These are phyloP conservation scores for Exobasidium rhododendri DNA, from an alignment of 1,284 basidiomycete species.

Conservation along the genomic window DNA sequence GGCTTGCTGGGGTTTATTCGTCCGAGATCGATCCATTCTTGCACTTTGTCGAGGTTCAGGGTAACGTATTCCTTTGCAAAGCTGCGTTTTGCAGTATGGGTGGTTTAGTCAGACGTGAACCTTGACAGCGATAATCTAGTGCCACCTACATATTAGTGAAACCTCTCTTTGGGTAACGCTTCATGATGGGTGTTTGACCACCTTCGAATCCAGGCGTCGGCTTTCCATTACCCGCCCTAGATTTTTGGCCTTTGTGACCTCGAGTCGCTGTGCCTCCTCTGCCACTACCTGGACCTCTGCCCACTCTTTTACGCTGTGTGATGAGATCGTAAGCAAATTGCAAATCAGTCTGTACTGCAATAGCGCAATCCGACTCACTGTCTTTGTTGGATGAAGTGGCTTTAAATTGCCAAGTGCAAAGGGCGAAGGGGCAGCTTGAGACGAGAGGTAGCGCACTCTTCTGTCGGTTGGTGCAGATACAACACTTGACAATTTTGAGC, in stretches of 20 bases:
- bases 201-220: conserved; percentile 80
- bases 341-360: not conserved
- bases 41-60: conserved; percentile 80
- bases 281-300: conserved; percentile 84
- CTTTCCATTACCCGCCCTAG: conserved; percentile 84
- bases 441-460: not conserved
- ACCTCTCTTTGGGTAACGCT: conserved; percentile 86
- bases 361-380: not conserved
- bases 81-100: conserved; percentile 11
- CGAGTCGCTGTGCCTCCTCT: conserved; percentile 87
- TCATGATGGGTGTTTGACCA: conserved; percentile 90
- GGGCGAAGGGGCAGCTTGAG: not conserved
- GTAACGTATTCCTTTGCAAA: conserved; percentile 67
- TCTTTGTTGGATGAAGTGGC: conserved; percentile 10
- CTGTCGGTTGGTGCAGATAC: not conserved
- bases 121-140: not conserved
- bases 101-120: not conserved
- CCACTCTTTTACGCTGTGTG: conserved; percentile 78
- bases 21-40: conserved; percentile 83
- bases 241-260: conserved; percentile 94
- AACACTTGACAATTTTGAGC: not conserved
- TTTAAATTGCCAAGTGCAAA: conserved; percentile 11
- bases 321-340: not conserved
- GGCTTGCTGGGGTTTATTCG: conserved; percentile 73
- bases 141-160: conserved; percentile 79